A percentile compares a stretch with the other conserved stretches of the same genome.
These are phyloP conservation scores for Allium cepa DNA, from an alignment of 106 monocot species.

Conservation along the genomic window DNA sequence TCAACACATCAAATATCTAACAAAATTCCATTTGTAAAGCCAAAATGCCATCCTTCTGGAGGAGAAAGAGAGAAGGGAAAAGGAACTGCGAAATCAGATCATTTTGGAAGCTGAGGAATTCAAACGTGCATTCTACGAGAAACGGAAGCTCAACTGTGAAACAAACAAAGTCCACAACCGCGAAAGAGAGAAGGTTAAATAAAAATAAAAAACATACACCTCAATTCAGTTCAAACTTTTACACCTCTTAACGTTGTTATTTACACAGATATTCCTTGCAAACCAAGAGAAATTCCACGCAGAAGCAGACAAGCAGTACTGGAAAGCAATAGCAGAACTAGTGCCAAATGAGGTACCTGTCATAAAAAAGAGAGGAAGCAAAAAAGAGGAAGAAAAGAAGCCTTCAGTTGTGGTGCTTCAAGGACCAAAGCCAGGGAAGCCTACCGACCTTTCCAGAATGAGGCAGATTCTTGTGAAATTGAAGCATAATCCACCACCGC, in stretches of 20 bases:
- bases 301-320: slow-evolving; percentile 62
- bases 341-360: slow-evolving; percentile 53
- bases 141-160: slow-evolving; percentile 32
- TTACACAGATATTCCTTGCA: slow-evolving; percentile 32
- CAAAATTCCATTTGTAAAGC: slow-evolving; percentile 2
- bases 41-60: slow-evolving; percentile 54
- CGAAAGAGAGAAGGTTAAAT: slow-evolving; percentile 51
- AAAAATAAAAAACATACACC: not conserved
- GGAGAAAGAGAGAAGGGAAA: slow-evolving; percentile 56
- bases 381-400: slow-evolving; percentile 63
- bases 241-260: not conserved
- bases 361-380: slow-evolving; percentile 52
- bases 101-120: slow-evolving; percentile 53
- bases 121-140: slow-evolving; percentile 30
- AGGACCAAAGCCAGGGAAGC: slow-evolving; percentile 82
- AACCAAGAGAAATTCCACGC: slow-evolving; percentile 70
- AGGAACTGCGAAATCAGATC: slow-evolving; percentile 42
- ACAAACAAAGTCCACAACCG: slow-evolving; percentile 42
- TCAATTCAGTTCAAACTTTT: not conserved
- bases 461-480: slow-evolving; percentile 61
- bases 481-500: slow-evolving; percentile 57
- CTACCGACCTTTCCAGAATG: slow-evolving; percentile 73
- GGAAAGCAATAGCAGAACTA: slow-evolving; percentile 72
- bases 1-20: not conserved
- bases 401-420: slow-evolving; percentile 41